phyloP scores from a whole-genome alignment of 1,139 yeast genomes.

The Sugiyamaella xylanicola region DNA sequence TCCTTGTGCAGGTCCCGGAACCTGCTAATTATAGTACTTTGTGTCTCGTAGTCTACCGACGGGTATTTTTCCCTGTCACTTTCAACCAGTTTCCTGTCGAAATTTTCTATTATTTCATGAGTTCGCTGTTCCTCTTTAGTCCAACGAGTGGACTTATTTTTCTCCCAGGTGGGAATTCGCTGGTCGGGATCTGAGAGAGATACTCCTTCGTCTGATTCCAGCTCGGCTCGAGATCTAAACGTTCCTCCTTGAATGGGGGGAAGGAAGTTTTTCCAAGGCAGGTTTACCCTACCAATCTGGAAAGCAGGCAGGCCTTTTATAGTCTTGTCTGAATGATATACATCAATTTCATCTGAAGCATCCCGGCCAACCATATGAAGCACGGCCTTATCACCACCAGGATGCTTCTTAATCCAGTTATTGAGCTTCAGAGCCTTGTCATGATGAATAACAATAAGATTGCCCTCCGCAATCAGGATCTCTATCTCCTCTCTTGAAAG shows the following conservation, averaged over 20 bases:
- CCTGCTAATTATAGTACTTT: slow-evolving; percentile 54
- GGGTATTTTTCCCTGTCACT: slow-evolving; percentile 62
- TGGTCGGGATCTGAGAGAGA: slow-evolving; percentile 25
- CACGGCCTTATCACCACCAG: slow-evolving; percentile 88
- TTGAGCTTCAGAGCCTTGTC: slow-evolving; percentile 64
- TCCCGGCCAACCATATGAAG: slow-evolving; percentile 85
- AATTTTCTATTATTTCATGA: slow-evolving; percentile 54
- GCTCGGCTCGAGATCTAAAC: slow-evolving; percentile 43
- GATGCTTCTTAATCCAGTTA: slow-evolving; percentile 71
- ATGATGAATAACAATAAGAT: slow-evolving; percentile 67
- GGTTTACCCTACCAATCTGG: slow-evolving; percentile 64
- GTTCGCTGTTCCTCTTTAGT: slow-evolving; percentile 54
- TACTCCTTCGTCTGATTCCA: slow-evolving; percentile 32
- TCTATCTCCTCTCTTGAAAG: slow-evolving; percentile 43
- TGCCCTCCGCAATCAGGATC: slow-evolving; percentile 64
- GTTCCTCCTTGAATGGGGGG: slow-evolving; percentile 90
- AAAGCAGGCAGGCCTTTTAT: slow-evolving; percentile 53
- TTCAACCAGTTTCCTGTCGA: slow-evolving; percentile 57
- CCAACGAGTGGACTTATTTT: slow-evolving; percentile 10
- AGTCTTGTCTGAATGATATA: slow-evolving; percentile 56
- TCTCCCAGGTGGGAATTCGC: slow-evolving; percentile 15
- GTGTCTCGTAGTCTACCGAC: slow-evolving; percentile 66
- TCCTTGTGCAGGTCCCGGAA: slow-evolving; percentile 64
- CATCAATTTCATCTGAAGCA: slow-evolving; percentile 88
- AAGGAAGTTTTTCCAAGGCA: slow-evolving; percentile 68